Evolutionary conservation across 495 filamentous ascomycete genomes (phyloP).

Genomic region (Podospora pseudoanserina): DNA sequence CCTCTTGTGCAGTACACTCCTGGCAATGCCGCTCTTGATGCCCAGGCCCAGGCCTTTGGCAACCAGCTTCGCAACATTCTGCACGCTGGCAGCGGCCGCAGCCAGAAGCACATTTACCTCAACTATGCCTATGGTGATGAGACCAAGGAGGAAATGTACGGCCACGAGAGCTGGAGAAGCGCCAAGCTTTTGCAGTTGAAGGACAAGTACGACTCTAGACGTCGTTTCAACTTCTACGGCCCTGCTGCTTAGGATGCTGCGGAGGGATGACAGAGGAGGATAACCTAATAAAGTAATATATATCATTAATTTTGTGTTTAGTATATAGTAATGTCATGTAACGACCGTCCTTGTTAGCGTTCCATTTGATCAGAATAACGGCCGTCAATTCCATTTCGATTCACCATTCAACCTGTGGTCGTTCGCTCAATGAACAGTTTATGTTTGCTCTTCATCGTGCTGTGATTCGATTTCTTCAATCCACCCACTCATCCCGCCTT

Average conservation of each 20-base stretch:
- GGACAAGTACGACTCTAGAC: conserved; percentile 47
- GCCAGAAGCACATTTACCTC: conserved; percentile 48
- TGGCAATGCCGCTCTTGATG: conserved; percentile 33
- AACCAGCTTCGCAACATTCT: conserved; percentile 43
- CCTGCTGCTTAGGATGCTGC: conserved; percentile 34
- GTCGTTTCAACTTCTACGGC: conserved; percentile 51
- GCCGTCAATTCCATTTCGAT: not conserved
- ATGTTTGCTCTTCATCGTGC: not conserved
- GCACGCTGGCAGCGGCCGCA: conserved; percentile 33
- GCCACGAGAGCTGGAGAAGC: conserved; percentile 49
- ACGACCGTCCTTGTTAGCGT: not conserved
- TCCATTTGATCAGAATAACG: not conserved
- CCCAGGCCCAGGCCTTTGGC: conserved; percentile 36
- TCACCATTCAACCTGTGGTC: not conserved
- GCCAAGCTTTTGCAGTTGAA: conserved; percentile 45
- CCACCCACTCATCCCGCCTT: not conserved
- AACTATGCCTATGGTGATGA: conserved; percentile 61
- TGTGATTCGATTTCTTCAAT: not conserved
- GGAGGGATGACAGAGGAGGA: too few species aligned
- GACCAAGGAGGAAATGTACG: conserved; percentile 44
- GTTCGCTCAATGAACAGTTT: too few species aligned
- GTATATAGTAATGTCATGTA: not conserved
- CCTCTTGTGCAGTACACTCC: conserved; percentile 41
- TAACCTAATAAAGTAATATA: too few species aligned
- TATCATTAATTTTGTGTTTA: not conserved